Evolutionary conservation across 495 filamentous ascomycete genomes (phyloP).

Genomic region (Penicillium argentinense): DNA sequence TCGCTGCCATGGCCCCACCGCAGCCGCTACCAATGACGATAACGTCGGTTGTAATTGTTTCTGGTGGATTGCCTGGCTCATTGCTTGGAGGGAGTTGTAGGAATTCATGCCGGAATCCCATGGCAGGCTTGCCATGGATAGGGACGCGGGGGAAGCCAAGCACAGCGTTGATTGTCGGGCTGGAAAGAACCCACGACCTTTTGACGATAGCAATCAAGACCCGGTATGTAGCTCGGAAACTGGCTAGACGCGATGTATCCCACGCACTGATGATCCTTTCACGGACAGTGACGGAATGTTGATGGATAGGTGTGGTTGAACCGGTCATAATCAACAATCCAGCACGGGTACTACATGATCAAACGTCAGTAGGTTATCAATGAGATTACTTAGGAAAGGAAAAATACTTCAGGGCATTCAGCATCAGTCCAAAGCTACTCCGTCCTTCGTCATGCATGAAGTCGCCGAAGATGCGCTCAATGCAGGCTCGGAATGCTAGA

Average conservation of each 20-base stretch:
- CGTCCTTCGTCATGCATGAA: slow-evolving; percentile 47
- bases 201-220: slow-evolving; percentile 55
- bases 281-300: slow-evolving; percentile 60
- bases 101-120: slow-evolving; percentile 56
- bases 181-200: slow-evolving; percentile 58
- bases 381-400: no score
- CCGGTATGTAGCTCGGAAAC: slow-evolving; percentile 57
- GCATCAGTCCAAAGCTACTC: slow-evolving; percentile 50
- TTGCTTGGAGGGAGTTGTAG: slow-evolving; percentile 49
- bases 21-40: slow-evolving; percentile 86
- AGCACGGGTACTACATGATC: slow-evolving; percentile 64
- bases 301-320: slow-evolving; percentile 58
- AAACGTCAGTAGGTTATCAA: slow-evolving; percentile 11
- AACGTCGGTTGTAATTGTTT: slow-evolving; percentile 72
- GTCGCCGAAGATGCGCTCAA: slow-evolving; percentile 45
- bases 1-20: slow-evolving; percentile 78
- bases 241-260: slow-evolving; percentile 55
- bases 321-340: slow-evolving; percentile 70
- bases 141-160: slow-evolving; percentile 64
- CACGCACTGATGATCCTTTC: slow-evolving; percentile 61
- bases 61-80: no score
- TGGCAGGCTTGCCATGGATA: slow-evolving; percentile 57
- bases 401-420: slow-evolving; percentile 56
- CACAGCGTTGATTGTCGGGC: slow-evolving; percentile 54
- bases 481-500: slow-evolving; percentile 41